Evolutionary conservation across 495 filamentous ascomycete species (phyloP), one percentile per base, ranked within the genome.

Genomic region (Thermochaetoides thermophila): DNA sequence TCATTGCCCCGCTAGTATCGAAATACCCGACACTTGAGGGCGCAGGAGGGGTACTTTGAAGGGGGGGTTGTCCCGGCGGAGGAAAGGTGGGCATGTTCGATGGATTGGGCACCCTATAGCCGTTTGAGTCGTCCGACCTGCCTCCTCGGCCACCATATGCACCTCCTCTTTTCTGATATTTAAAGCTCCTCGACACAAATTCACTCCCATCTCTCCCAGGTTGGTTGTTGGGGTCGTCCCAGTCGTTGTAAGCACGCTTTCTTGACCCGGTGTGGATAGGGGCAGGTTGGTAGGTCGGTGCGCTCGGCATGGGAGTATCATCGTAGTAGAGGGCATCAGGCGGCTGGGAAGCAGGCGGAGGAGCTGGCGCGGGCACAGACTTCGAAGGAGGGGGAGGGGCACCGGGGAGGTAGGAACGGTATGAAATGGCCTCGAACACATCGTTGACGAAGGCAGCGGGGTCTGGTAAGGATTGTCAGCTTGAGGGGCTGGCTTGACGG

Each of bases 381-480:
- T 42, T 44, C 20, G 56, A 50, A 29, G 56, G 56, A 43, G 62
- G 53, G 32, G 58, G 56, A 16, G 55, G 52, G 43, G 72, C 60
- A 38, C 64, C 61, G 21, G 78, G 64, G 16, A 74, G 49, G 56
- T 76, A 74, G 25, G 66, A 61, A 44, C 73, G 73, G 44, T 71
- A 75, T 9, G 69, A 60, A 31, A 86, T 69, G 7, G 77, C 76
- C 13, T 69, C 53, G 49, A 97, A 84, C 24, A 92, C 70, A 46
- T 93, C 87, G 35, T 81, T 63, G n/a, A 95, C 81, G 40, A 97
- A 95, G 3, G 63, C 49, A 2, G 52, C 45, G 2, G 83, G 77
- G 47, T 89, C 84, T 81, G 27, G 33, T 18, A 12, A 5, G 1
- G 0, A 2, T 0, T 14, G 29, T 32, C 2, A 38, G 35, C 17